These are phyloP conservation scores for Cryptococcus maquisensis DNA, from an alignment of 1,284 basidiomycete species.

Conservation along the genomic window DNA sequence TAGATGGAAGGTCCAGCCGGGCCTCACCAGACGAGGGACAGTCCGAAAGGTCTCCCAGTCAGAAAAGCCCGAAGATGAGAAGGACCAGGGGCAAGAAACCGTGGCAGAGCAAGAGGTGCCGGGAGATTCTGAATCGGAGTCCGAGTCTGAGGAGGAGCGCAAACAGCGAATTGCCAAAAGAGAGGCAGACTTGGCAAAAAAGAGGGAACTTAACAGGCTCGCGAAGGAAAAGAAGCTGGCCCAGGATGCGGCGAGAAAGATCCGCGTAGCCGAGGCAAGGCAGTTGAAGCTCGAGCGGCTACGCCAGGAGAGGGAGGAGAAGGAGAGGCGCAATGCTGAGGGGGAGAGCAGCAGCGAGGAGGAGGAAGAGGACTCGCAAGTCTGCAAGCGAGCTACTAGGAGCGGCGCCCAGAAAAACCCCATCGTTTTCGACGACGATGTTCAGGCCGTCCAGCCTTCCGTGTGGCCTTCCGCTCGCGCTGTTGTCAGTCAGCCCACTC, in stretches of 20 bases:
- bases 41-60: constrained; percentile 10
- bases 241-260: background rate
- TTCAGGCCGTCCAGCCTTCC: no score
- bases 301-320: constrained; percentile 7
- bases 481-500: no score
- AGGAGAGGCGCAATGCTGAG: constrained; percentile 3
- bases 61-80: background rate
- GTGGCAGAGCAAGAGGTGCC: no score
- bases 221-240: constrained; percentile 4
- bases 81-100: background rate
- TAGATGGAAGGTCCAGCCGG: constrained; percentile 25
- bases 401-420: background rate
- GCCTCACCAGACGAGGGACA: constrained; percentile 31
- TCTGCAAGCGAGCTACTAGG: background rate
- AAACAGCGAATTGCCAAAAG: no score
- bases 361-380: constrained; percentile 3
- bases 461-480: no score
- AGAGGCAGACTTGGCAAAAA: background rate
- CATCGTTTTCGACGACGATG: background rate
- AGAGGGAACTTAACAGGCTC: constrained; percentile 11
- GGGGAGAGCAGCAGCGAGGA: constrained; percentile 6
- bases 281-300: constrained; percentile 12
- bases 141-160: no score
- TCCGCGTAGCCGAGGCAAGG: background rate
- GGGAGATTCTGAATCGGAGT: no score